A percentile compares a stretch with the other conserved stretches of the same genome.
Evolutionary conservation across 2,329 filamentous ascomycete species (phyloP).

Genomic region (Exophiala calicioides): DNA sequence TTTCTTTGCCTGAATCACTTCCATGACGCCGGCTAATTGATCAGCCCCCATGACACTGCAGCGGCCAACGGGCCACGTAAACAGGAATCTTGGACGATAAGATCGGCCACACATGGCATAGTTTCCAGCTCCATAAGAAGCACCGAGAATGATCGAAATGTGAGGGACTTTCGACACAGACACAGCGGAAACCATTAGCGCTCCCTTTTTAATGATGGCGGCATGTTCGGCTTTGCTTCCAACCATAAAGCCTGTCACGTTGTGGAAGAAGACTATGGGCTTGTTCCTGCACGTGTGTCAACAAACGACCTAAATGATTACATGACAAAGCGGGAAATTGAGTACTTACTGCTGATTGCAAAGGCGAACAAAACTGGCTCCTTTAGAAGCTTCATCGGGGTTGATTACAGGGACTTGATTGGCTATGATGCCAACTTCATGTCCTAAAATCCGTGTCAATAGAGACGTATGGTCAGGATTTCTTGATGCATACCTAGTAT

Average conservation of each 20-base stretch:
- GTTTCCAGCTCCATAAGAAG: conserved; percentile 50
- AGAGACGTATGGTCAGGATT: neutral
- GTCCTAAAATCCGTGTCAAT: conserved; percentile 31
- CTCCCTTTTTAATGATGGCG: conserved; percentile 48
- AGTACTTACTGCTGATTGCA: conserved; percentile 51
- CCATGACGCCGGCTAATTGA: conserved; percentile 45
- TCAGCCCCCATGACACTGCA: conserved; percentile 47
- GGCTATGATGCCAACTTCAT: conserved; percentile 43
- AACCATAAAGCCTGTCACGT: conserved; percentile 54
- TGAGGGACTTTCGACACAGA: conserved; percentile 47
- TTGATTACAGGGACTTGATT: conserved; percentile 47
- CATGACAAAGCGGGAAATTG: no score
- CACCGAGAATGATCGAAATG: conserved; percentile 48
- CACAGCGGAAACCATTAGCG: conserved; percentile 49
- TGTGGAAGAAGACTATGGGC: conserved; percentile 50
- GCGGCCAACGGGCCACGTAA: conserved; percentile 44
- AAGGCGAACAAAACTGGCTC: conserved; percentile 46
- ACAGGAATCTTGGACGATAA: conserved; percentile 47
- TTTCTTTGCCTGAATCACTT: conserved; percentile 36
- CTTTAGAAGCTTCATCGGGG: conserved; percentile 44
- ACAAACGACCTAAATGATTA: no score
- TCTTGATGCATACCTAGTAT: conserved; percentile 36
- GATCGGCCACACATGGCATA: conserved; percentile 50
- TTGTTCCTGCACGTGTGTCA: no score
- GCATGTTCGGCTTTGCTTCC: conserved; percentile 48